Evolutionary conservation across 345 rosid species (phyloP), one percentile per base, ranked within the genome.

Genomic region (Citrus unshiu): DNA sequence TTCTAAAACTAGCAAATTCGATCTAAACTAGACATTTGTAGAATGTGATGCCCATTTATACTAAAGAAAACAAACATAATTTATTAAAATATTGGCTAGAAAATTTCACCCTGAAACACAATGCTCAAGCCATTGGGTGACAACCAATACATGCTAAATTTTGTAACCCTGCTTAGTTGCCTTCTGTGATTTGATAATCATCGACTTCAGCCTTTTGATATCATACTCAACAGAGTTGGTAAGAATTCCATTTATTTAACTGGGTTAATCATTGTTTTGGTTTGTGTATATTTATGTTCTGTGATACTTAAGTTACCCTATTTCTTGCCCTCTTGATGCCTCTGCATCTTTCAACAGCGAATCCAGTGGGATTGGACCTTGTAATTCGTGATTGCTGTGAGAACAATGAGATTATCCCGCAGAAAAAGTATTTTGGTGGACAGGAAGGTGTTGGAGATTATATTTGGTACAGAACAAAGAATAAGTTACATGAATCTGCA

Each of bases 301-400:
- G 61, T 59, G 35, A 65, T 35, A 65, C 25, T 58, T 13, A 46
- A 9, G 25, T 24, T 68, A 5, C 37, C 14, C 25, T 64, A 35
- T 39, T 72, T 80, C 5, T 67, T 34, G 72, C 35, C 37, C 46
- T 75, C 70, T 77, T 57, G 7, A 46, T 63, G 21, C 81, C 74
- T 78, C 37, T 72, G 27, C 69, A 67, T 79, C 75, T 51, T 79
- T 70, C 59, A 77, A 82, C 91, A 95, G 99, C 95, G 62, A 92
- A 95, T 81, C 99, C 99, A 37, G 87, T 95, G 78, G 99, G 96
- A 59, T 70, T 95, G 87, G 92, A 88, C 79, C 99, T 95, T 81
- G 76, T 81, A 37, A 80, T 95, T 83, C 90, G 93, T 72, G 89
- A 84, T 82, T 93, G 98, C 86, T 82, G 78, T 76, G 97, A 95